Evolutionary conservation across 306 rosid species (phyloP).

Genomic region (Phaseolus lunatus): DNA sequence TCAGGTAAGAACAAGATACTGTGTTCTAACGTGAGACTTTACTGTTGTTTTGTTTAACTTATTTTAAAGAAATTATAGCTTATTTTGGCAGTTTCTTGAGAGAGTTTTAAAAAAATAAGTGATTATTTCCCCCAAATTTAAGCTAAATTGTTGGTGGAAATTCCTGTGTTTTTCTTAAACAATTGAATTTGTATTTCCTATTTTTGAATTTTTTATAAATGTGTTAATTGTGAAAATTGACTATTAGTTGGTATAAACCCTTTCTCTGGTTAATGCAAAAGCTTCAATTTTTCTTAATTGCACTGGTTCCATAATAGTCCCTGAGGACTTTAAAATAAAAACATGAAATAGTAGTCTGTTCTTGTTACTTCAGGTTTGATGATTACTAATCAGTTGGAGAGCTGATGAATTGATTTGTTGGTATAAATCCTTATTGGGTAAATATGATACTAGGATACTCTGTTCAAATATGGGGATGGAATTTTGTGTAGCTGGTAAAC

Average conservation of each 20-base stretch:
- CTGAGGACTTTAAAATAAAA: no score
- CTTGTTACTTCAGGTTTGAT: neutral
- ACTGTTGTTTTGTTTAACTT: neutral
- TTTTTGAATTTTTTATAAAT: constrained; percentile 2
- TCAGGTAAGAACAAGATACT: neutral
- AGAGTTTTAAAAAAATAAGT: neutral
- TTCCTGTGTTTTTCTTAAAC: neutral
- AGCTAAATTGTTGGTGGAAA: neutral
- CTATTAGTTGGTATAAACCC: neutral
- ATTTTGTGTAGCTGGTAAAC: neutral
- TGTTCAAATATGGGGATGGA: neutral
- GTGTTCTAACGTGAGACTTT: neutral
- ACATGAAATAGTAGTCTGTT: no score
- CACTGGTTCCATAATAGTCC: neutral
- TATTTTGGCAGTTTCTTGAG: neutral
- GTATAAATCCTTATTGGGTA: neutral
- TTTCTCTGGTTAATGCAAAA: neutral
- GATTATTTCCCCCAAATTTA: neutral
- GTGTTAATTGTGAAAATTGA: neutral
- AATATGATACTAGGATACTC: constrained; percentile 35
- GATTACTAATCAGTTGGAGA: constrained; percentile 2
- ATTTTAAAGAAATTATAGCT: neutral
- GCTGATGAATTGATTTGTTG: constrained; percentile 17
- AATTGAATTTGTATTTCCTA: constrained; percentile 6
- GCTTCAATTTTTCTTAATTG: neutral